A percentile compares a stretch with the other conserved stretches of the same genome.
phyloP scores from a whole-genome alignment of 2,329 filamentous ascomycete genomes.

The Claviceps fusiformis region DNA sequence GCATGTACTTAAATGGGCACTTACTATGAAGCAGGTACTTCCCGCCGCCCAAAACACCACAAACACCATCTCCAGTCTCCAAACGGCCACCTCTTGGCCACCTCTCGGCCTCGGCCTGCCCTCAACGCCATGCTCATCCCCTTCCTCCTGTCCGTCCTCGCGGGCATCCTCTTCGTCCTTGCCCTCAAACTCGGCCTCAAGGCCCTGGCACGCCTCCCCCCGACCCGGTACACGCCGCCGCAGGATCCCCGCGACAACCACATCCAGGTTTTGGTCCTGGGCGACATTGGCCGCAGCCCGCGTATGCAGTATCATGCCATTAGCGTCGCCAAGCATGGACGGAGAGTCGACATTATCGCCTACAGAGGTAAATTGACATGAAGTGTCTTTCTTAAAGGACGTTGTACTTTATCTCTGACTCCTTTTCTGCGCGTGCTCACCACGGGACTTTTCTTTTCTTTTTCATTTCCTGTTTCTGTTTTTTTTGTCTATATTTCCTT shows the following conservation, averaged over 20 bases:
- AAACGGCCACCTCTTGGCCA: not conserved
- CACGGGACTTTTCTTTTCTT: no score
- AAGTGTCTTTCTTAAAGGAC: no score
- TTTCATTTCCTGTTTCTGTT: not conserved
- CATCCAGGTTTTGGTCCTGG: conserved; percentile 77
- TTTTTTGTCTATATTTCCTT: not conserved
- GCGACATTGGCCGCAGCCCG: conserved; percentile 88
- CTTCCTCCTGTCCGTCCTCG: conserved; percentile 22
- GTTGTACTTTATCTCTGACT: no score
- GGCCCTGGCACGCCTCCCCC: conserved; percentile 10
- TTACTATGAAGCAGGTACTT: no score
- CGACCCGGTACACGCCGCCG: conserved; percentile 22
- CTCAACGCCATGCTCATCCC: conserved; percentile 8
- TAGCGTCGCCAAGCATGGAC: conserved; percentile 74
- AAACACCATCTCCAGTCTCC: not conserved
- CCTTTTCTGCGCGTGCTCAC: no score
- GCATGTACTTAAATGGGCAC: no score
- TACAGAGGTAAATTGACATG: no score
- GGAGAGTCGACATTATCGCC: conserved; percentile 71
- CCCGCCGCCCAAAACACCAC: no score
- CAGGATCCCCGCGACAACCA: conserved; percentile 25
- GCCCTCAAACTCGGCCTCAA: conserved; percentile 14
- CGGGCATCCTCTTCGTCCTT: conserved; percentile 21
- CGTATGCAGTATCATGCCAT: conserved; percentile 98
- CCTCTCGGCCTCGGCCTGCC: not conserved